These are phyloP conservation scores for Mucor saturninus DNA, from an alignment of 371 early-diverging fungal species.

Conservation along the genomic window DNA sequence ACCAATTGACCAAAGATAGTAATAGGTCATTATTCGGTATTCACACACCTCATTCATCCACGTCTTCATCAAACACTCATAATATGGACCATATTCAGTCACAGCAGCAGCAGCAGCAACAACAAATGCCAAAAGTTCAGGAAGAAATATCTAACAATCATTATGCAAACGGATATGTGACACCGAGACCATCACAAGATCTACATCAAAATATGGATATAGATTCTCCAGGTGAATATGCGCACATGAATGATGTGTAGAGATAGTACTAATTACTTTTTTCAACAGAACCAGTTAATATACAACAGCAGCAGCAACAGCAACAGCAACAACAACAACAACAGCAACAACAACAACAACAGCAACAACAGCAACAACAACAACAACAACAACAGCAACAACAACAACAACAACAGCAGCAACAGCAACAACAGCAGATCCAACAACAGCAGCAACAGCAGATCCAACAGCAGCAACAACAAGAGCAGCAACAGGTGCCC, in stretches of 20 bases:
- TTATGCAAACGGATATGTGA: slow-evolving; percentile 28
- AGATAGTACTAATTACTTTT: background rate
- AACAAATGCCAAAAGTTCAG: slow-evolving; percentile 14
- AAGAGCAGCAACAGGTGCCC: background rate
- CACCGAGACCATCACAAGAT: slow-evolving; percentile 32
- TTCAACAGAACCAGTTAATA: background rate
- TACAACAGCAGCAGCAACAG: background rate
- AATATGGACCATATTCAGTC: background rate
- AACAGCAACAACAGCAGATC: background rate
- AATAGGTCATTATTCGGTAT: slow-evolving; percentile 9
- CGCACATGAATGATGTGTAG: background rate
- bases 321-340: background rate
- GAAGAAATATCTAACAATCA: slow-evolving; percentile 18
- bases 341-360: background rate
- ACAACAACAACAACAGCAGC: no score
- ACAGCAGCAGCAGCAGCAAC: slow-evolving; percentile 11
- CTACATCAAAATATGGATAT: slow-evolving; percentile 25
- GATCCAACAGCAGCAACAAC: background rate
- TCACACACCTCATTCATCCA: slow-evolving; percentile 27
- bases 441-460: slow-evolving; percentile 3
- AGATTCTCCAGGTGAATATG: slow-evolving; percentile 17
- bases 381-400: slow-evolving; percentile 2
- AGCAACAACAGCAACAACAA: background rate
- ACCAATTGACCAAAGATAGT: slow-evolving; percentile 3
- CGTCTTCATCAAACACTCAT: slow-evolving; percentile 12